Evolutionary conservation across 2,329 filamentous ascomycete genomes (phyloP).

Genomic region (Trichocomaceae sp.): DNA sequence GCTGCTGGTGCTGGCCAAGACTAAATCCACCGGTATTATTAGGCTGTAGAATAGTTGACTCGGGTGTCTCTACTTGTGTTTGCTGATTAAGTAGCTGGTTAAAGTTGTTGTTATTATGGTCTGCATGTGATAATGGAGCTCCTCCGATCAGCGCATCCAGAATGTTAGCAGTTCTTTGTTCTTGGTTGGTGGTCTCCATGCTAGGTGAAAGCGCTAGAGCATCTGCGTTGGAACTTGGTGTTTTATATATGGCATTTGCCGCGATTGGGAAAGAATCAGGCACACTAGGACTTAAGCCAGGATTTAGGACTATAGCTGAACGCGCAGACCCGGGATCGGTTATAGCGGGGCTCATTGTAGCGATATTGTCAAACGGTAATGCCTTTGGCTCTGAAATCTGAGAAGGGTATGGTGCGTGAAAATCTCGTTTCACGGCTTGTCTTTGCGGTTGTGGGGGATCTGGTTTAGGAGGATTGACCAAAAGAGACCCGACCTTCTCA

Average conservation of each 20-base stretch:
- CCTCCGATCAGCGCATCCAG: constrained; percentile 19
- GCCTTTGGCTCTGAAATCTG: background rate
- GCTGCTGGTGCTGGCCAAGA: constrained; percentile 7
- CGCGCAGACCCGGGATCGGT: background rate
- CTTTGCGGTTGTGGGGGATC: background rate
- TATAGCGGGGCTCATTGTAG: background rate
- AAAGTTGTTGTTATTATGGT: constrained; percentile 1
- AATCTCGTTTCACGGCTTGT: background rate
- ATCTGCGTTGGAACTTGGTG: background rate
- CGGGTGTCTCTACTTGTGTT: constrained; percentile 25
- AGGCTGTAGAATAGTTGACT: constrained; percentile 23
- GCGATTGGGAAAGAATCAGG: background rate
- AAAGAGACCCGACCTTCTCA: constrained; percentile 25
- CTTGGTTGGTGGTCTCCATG: constrained; percentile 2
- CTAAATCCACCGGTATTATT: constrained; percentile 4
- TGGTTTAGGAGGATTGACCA: constrained; percentile 13
- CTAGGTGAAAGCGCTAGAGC: background rate
- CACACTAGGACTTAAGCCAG: background rate
- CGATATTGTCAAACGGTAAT: background rate
- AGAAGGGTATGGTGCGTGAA: background rate
- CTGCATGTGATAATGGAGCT: constrained; percentile 13
- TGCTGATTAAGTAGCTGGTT: constrained; percentile 1
- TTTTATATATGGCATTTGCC: constrained; percentile 1
- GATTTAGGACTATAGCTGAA: background rate
- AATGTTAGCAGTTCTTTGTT: constrained; percentile 10